These are phyloP conservation scores for Raffaelea albimanens DNA, from an alignment of 2,329 filamentous ascomycete species.

Conservation along the genomic window DNA sequence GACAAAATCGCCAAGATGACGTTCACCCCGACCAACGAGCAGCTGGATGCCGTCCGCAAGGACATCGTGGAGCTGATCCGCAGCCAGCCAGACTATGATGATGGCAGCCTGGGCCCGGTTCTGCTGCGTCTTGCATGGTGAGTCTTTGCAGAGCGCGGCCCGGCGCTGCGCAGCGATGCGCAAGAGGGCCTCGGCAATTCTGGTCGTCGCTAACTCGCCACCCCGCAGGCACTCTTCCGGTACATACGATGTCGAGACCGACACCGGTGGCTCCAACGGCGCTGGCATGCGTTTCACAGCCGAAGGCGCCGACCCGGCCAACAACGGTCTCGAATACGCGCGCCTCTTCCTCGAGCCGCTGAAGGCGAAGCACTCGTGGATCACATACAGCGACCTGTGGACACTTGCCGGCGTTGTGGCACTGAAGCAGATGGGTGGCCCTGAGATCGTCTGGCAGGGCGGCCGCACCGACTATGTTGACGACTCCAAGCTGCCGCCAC, in stretches of 20 bases:
- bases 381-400: constrained; percentile 58
- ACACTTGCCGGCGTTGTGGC: constrained; percentile 51
- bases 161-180: too few relatives aligned
- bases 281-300: constrained; percentile 57
- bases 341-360: constrained; percentile 55
- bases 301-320: constrained; percentile 55
- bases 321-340: constrained; percentile 54
- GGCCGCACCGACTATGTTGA: constrained; percentile 55
- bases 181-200: too few relatives aligned
- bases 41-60: neutral
- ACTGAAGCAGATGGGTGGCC: constrained; percentile 51
- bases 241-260: constrained; percentile 48
- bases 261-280: constrained; percentile 55
- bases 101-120: constrained; percentile 54
- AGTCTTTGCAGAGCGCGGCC: constrained; percentile 14
- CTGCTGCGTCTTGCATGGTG: constrained; percentile 55
- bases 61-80: constrained; percentile 35
- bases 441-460: constrained; percentile 43
- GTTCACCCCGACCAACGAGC: neutral
- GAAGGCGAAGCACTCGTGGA: constrained; percentile 49
- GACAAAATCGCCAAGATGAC: too few relatives aligned
- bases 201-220: too few relatives aligned
- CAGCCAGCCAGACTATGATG: constrained; percentile 53
- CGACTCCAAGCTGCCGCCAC: constrained; percentile 47
- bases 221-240: constrained; percentile 48